phyloP scores from a whole-genome alignment of 495 filamentous ascomycete species.

The Daldinia decipiens region DNA sequence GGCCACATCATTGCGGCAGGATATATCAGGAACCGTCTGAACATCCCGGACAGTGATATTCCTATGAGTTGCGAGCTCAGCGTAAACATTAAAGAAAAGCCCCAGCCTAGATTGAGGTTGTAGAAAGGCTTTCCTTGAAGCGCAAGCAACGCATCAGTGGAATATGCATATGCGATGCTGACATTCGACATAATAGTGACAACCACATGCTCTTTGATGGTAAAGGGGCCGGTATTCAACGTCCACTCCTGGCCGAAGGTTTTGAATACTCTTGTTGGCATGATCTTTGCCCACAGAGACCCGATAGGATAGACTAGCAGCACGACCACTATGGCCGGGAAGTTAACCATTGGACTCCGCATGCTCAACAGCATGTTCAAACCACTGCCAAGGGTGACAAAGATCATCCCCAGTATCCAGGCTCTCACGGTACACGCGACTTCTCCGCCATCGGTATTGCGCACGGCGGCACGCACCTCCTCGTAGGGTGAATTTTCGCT shows the following conservation, averaged over 20 bases:
- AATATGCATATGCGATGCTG: constrained; percentile 57
- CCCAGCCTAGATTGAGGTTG: constrained; percentile 65
- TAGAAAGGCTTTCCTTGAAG: constrained; percentile 64
- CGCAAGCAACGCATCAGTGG: constrained; percentile 68
- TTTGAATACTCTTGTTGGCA: constrained; percentile 62
- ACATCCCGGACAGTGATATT: constrained; percentile 71
- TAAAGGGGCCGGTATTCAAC: constrained; percentile 70
- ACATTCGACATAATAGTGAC: constrained; percentile 68
- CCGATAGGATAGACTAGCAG: constrained; percentile 67
- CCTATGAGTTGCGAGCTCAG: constrained; percentile 74
- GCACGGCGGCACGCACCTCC: constrained; percentile 64
- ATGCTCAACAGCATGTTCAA: constrained; percentile 71
- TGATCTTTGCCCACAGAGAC: constrained; percentile 62
- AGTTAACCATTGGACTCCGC: constrained; percentile 60
- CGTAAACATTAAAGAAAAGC: constrained; percentile 68
- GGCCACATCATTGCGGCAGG: constrained; percentile 75
- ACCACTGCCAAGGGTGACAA: constrained; percentile 63
- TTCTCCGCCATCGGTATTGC: constrained; percentile 66
- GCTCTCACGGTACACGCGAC: constrained; percentile 69
- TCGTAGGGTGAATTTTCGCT: constrained; percentile 50
- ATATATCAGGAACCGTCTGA: constrained; percentile 67
- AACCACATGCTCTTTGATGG: constrained; percentile 71
- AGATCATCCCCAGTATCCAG: constrained; percentile 69
- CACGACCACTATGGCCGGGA: constrained; percentile 68
- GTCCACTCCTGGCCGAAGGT: constrained; percentile 63